A percentile compares a stretch with the other conserved stretches of the same genome.
Conservation (phyloP, 2,329 filamentous ascomycete species). For the Diaporthe nobilis region DNA sequence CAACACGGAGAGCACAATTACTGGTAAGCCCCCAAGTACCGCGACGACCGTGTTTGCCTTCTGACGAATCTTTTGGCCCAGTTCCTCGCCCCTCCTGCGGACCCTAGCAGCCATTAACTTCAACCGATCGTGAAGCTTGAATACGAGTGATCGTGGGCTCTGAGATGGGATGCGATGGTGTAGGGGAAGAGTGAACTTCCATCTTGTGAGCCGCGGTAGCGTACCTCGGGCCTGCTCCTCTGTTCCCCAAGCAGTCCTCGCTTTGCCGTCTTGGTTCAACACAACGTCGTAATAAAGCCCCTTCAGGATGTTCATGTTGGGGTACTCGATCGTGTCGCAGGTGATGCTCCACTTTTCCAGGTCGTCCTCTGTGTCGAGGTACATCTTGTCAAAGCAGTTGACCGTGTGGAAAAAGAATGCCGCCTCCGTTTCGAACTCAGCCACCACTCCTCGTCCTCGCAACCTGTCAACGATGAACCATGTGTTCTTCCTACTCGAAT, state of each 20-base stretch:
- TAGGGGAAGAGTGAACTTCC: conserved; percentile 56
- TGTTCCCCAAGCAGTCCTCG: conserved; percentile 59
- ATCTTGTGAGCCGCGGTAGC: conserved; percentile 58
- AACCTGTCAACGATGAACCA: conserved; percentile 84
- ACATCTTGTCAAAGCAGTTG: conserved; percentile 77
- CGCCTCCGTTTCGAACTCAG: conserved; percentile 75
- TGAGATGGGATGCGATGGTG: neutral
- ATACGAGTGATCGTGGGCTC: neutral
- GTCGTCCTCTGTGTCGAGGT: conserved; percentile 49
- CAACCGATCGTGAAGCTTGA: neutral
- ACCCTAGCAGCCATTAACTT: neutral
- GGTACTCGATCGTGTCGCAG: conserved; percentile 76
- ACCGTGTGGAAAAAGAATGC: conserved; percentile 86
- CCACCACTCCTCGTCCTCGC: conserved; percentile 74
- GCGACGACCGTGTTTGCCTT: neutral
- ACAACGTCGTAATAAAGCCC: conserved; percentile 80
- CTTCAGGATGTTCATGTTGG: conserved; percentile 75
- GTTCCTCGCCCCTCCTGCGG: too few species aligned
- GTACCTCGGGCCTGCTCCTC: conserved; percentile 54
- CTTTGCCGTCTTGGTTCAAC: conserved; percentile 64
- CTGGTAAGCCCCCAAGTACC: neutral
- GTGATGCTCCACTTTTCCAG: conserved; percentile 64
- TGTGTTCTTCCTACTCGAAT: conserved; percentile 66
- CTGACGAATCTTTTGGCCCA: neutral
- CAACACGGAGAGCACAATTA: neutral